Conservation (phyloP, 2,329 filamentous ascomycete species). For the Beauveria varroae region DNA sequence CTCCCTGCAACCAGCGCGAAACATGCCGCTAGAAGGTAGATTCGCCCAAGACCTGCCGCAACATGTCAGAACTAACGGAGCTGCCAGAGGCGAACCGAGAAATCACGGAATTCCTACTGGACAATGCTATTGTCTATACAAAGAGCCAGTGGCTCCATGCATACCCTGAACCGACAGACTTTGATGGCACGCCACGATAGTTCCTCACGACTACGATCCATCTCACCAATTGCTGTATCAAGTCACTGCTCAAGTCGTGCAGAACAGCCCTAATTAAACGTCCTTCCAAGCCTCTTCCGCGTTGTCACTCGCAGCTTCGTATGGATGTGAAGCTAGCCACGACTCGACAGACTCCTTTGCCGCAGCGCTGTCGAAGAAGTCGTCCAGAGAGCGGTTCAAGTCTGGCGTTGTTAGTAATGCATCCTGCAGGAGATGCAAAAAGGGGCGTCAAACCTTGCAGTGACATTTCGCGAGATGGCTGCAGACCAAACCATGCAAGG, state of each 20-base stretch:
- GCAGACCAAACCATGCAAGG: slow-evolving; percentile 7
- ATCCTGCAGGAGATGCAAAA: neutral
- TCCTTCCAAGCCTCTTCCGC: neutral
- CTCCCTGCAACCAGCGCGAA: slow-evolving; percentile 16
- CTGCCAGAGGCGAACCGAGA: slow-evolving; percentile 12
- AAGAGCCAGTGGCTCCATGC: slow-evolving; percentile 14
- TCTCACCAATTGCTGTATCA: too few species aligned
- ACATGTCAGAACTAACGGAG: neutral
- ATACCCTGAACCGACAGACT: neutral
- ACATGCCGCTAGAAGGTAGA: slow-evolving; percentile 12
- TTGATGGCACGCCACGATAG: neutral
- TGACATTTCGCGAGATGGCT: slow-evolving; percentile 12
- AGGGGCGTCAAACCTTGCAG: neutral
- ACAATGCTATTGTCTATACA: neutral
- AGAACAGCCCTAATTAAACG: neutral
- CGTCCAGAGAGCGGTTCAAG: slow-evolving; percentile 7
- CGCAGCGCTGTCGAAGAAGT: slow-evolving; percentile 4
- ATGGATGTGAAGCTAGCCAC: slow-evolving; percentile 9
- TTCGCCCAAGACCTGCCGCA: neutral
- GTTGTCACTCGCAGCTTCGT: neutral
- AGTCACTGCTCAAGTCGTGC: too few species aligned
- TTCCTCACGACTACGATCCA: neutral
- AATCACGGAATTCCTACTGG: slow-evolving; percentile 11
- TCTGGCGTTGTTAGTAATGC: neutral
- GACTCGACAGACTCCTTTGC: neutral